Evolutionary conservation across 2,329 filamentous ascomycete species (phyloP).

Genomic region (Fusarium cicatricum): DNA sequence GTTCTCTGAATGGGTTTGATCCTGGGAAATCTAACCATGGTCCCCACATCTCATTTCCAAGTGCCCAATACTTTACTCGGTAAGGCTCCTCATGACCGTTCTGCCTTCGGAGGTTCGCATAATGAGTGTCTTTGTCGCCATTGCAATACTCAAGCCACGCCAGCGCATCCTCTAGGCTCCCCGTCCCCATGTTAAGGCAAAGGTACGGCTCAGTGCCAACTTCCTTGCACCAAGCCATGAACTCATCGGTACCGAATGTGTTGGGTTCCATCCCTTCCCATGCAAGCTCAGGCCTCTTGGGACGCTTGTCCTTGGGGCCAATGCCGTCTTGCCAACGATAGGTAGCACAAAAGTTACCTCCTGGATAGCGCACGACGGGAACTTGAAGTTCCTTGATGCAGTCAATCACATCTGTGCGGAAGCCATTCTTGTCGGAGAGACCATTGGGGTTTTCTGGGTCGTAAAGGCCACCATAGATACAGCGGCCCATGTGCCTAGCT

Average conservation of each 20-base stretch:
- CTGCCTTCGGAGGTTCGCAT: slow-evolving; percentile 77
- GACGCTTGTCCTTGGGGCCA: slow-evolving; percentile 74
- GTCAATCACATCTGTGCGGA: slow-evolving; percentile 78
- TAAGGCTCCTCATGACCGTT: slow-evolving; percentile 80
- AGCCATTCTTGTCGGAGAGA: slow-evolving; percentile 75
- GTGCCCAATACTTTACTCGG: slow-evolving; percentile 82
- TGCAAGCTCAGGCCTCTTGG: slow-evolving; percentile 67
- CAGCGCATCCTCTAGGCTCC: slow-evolving; percentile 57
- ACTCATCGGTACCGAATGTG: slow-evolving; percentile 84
- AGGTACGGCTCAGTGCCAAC: slow-evolving; percentile 80
- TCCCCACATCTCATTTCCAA: slow-evolving; percentile 77
- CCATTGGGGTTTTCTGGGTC: slow-evolving; percentile 78
- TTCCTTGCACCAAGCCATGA: slow-evolving; percentile 78
- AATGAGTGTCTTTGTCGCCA: slow-evolving; percentile 75
- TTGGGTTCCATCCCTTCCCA: slow-evolving; percentile 81
- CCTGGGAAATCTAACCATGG: slow-evolving; percentile 50
- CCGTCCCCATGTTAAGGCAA: slow-evolving; percentile 79
- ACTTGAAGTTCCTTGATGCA: slow-evolving; percentile 76
- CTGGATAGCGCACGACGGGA: slow-evolving; percentile 80
- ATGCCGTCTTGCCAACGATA: slow-evolving; percentile 87
- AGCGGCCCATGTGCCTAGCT: slow-evolving; percentile 81
- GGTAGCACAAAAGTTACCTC: slow-evolving; percentile 84
- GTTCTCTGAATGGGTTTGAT: too few relatives aligned
- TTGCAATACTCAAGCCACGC: slow-evolving; percentile 90
- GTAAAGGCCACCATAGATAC: slow-evolving; percentile 86